A percentile compares a stretch with the other conserved stretches of the same genome.
phyloP scores from a whole-genome alignment of 768 basidiomycete genomes.

The Lyophyllum atratum region DNA sequence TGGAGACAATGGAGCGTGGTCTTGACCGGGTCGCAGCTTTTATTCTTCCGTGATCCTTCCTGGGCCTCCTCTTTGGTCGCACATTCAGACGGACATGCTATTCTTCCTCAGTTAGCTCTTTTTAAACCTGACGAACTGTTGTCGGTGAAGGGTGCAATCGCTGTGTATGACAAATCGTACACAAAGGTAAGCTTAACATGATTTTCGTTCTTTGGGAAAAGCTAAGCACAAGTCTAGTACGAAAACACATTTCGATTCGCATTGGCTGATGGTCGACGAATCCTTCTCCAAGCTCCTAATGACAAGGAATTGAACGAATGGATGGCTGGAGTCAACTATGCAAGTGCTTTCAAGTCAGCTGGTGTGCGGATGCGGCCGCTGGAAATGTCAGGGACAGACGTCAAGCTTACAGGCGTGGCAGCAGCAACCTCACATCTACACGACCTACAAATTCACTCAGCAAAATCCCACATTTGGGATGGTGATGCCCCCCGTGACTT shows the following conservation, averaged over 20 bases:
- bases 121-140: slow-evolving; percentile 86
- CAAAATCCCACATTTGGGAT: slow-evolving; percentile 42
- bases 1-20: slow-evolving; percentile 88
- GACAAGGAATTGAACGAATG: slow-evolving; percentile 83
- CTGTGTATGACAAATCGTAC: slow-evolving; percentile 78
- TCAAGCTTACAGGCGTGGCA: slow-evolving; percentile 80
- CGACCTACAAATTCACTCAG: slow-evolving; percentile 50
- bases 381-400: slow-evolving; percentile 67
- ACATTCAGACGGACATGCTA: slow-evolving; percentile 30
- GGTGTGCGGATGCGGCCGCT: slow-evolving; percentile 79
- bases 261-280: slow-evolving; percentile 76
- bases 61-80: slow-evolving; percentile 51
- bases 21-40: slow-evolving; percentile 86
- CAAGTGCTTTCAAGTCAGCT: slow-evolving; percentile 85
- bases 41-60: slow-evolving; percentile 80
- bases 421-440: slow-evolving; percentile 85
- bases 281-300: slow-evolving; percentile 73
- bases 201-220: neutral
- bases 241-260: slow-evolving; percentile 76
- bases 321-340: slow-evolving; percentile 93
- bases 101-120: slow-evolving; percentile 39
- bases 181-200: slow-evolving; percentile 63
- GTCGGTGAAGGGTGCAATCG: slow-evolving; percentile 75
- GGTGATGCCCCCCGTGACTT: slow-evolving; percentile 38
- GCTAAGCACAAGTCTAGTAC: slow-evolving; percentile 43